Base-by-base conservation (phyloP, 371 early-diverging fungal species). In the Mortierella sp. region DNA sequence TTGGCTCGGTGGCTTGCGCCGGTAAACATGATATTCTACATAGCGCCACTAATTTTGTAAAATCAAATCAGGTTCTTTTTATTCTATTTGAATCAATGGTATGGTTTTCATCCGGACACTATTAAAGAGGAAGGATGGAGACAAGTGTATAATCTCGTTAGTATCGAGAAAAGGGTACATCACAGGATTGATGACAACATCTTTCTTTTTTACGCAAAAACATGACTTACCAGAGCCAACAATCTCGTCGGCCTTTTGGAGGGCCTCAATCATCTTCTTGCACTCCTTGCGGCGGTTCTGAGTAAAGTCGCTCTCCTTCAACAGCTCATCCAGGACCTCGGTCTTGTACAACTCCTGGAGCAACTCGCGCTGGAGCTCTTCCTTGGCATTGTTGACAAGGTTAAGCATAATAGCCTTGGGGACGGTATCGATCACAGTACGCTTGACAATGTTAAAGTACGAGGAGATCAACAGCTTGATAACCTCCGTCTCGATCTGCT, bases 361-460 rank as follows among this genome's bases (percentile, higher is more conserved):
- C 32, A 99, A 91, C 88, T 97, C 98, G 46, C 97, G 92, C 89
- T 99, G 99, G 72, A 99, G 92, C 68, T 96, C 95, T 58, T 98
- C 97, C 90, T 97, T 98, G 48, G 98, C 92, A 78, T 93, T 93
- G 71, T 89, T 91, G 3, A 99, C 99, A 49, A 99, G 92, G 89
- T 99, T 99, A 44, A 97, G 92, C 99, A 99, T 99, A 80, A 99
- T 97, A 10, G 99, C 98, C 88, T 99, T 99, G 68, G 99, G 99
- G 1, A 99, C 97, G 91, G 99, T 96, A 88, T 99, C 99, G 63
- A 98, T 93, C 77, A 98, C 94, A 5, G 98, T 99, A 74, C 98
- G 95, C 92, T 99, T 99, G 73, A 99, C 98, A 88, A 99, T 98
- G 84, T 97, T 96, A 88, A 95, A 99, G 90, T 99, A 99, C 4